A percentile compares a stretch with the other conserved stretches of the same genome.
Conservation (phyloP, 1,284 basidiomycete genomes). For the Ganoderma lucidum region DNA sequence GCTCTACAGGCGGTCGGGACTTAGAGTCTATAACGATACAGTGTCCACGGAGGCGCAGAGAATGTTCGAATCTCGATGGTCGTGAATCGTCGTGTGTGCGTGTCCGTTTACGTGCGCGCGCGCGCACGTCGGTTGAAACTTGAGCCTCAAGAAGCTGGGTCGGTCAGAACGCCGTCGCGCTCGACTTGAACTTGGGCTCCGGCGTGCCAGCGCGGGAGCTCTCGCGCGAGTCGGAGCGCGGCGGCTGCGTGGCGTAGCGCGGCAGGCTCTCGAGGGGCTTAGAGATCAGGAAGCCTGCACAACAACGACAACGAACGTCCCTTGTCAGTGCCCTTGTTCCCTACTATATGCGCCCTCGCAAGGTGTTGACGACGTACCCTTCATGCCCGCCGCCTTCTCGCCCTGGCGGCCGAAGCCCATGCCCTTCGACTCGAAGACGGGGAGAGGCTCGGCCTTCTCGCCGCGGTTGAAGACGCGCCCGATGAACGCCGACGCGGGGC, state of each 20-base stretch:
- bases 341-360: not conserved
- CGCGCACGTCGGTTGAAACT: not conserved
- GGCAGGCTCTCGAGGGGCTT: constrained; percentile 49
- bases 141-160: not conserved
- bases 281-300: constrained; percentile 46
- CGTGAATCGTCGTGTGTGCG: constrained; percentile 24
- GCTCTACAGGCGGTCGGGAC: constrained; percentile 18
- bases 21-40: constrained; percentile 31
- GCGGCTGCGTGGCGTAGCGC: constrained; percentile 42
- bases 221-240: constrained; percentile 26
- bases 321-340: constrained; percentile 15
- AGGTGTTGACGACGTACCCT: constrained; percentile 51
- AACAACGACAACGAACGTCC: constrained; percentile 5
- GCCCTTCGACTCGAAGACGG: constrained; percentile 43
- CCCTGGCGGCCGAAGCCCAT: constrained; percentile 76
- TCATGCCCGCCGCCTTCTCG: constrained; percentile 76
- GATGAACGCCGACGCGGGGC: constrained; percentile 34
- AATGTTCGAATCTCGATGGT: constrained; percentile 15
- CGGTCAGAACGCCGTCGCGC: constrained; percentile 39
- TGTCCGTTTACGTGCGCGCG: constrained; percentile 24
- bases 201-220: constrained; percentile 39
- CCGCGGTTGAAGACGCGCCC: constrained; percentile 36
- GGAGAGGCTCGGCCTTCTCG: constrained; percentile 19
- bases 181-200: constrained; percentile 44
- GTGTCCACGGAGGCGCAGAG: constrained; percentile 14